Base-by-base conservation (phyloP, 2,329 filamentous ascomycete genomes). In the Rhinocladiella similis region DNA sequence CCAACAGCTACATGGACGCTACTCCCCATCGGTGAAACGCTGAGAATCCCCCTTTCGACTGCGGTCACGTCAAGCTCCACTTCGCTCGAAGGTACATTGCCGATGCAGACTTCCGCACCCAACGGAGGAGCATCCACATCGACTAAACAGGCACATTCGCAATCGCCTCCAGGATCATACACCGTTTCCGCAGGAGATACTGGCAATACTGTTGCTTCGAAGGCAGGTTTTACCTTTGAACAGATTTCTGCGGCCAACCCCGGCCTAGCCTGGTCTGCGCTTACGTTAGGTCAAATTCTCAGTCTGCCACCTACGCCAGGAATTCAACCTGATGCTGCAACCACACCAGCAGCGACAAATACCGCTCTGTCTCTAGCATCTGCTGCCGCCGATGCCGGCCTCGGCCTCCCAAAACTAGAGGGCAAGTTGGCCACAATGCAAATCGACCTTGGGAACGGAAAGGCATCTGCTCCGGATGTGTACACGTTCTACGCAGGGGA, bases 401-500 rank as follows among this genome's bases (percentile, higher is more conserved):
- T 38, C 3, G 49, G 20, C 22, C 33, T 53, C 12, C 14, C 43
- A 1, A 33, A 52, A 19, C 50, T 55, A 2, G 46, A 29, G 13
- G 54, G 48, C 3, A 14, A 18, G 16, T 43, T 57, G 9, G 58
- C 58, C 16, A 39, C 48, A 3, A 39, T 33, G 13, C 36, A 39
- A 19, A 5, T 60, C 19, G 29, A 60, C 42, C 22, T 20, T 5
- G 18, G n/a, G 16, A 42, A 39, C 7, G 54, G 58, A 19, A 33
- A 6, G n/a, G 20, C 35, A 18, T 33, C n/a, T 7, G 50, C 47
- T 25, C 25, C 62, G 56, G 67, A 70, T 55, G 25, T 14, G 1
- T 73, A 73, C 58, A 66, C 18, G 18, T 49, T 51, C 46, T 65
- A 62, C 56, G 16, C 36, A 3, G 63, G 65, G 33, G 61, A 65